Evolutionary conservation across 768 basidiomycete genomes (phyloP).

Genomic region (Porpolomopsis calyptriformis): DNA sequence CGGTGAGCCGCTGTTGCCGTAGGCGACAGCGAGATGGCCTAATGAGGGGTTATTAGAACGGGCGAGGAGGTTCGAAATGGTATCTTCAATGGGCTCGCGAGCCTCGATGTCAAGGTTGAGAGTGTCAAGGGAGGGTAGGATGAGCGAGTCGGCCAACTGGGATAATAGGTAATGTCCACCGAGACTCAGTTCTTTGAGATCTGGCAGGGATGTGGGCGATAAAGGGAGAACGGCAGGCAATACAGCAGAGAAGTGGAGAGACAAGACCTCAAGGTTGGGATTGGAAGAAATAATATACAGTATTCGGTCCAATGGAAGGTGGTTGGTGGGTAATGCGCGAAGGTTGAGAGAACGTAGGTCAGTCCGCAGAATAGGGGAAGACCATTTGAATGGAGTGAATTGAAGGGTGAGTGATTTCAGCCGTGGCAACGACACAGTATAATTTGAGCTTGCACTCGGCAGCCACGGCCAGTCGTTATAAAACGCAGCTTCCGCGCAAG

Average conservation of each 20-base stretch:
- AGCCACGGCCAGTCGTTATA: constrained; percentile 70
- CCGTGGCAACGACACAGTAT: constrained; percentile 31
- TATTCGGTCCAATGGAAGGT: constrained; percentile 58
- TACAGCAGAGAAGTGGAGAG: constrained; percentile 52
- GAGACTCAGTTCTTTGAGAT: constrained; percentile 44
- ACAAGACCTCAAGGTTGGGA: constrained; percentile 42
- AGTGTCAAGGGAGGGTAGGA: constrained; percentile 45
- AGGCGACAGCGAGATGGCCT: constrained; percentile 51
- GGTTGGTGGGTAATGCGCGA: constrained; percentile 51
- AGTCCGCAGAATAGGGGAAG: constrained; percentile 57
- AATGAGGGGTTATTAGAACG: constrained; percentile 52
- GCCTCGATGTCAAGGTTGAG: constrained; percentile 63
- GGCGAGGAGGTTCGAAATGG: constrained; percentile 47
- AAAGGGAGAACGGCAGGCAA: constrained; percentile 56
- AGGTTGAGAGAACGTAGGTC: constrained; percentile 50
- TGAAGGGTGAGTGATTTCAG: constrained; percentile 54
- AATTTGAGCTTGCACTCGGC: constrained; percentile 36
- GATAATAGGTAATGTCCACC: constrained; percentile 60
- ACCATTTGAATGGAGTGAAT: constrained; percentile 69
- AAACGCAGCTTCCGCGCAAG: constrained; percentile 52
- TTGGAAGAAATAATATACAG: constrained; percentile 55
- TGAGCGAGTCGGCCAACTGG: constrained; percentile 49
- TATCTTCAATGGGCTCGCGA: constrained; percentile 66
- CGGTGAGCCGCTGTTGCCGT: constrained; percentile 29
- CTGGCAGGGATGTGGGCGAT: constrained; percentile 38